Conservation (phyloP, 108 stramenopile genomes). For the Conticribra guillardii region DNA sequence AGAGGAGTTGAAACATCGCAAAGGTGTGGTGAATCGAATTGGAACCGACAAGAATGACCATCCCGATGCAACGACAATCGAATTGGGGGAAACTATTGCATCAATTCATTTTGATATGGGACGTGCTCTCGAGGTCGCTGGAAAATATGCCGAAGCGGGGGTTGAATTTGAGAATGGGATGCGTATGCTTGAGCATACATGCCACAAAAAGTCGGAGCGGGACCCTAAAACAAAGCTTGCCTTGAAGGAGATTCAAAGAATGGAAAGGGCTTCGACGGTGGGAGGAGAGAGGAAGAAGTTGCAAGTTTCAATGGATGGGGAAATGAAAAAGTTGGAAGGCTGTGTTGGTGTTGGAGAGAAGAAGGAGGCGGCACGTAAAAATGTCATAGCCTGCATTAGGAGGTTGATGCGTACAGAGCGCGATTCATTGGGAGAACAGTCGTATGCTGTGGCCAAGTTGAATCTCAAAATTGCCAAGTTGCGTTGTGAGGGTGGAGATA, state of each 20-base stretch:
- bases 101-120: conserved; percentile 36
- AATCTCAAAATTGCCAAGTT: conserved; percentile 40
- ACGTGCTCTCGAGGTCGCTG: conserved; percentile 25
- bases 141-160: conserved; percentile 28
- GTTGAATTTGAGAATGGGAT: conserved; percentile 30
- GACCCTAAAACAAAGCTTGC: conserved; percentile 16
- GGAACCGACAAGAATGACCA: background rate
- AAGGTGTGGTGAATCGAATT: conserved; percentile 22
- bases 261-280: conserved; percentile 24
- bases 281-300: conserved; percentile 14
- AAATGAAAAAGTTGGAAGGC: conserved; percentile 16
- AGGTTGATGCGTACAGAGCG: conserved; percentile 28
- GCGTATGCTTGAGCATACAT: conserved; percentile 24
- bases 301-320: conserved; percentile 6
- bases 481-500: conserved; percentile 32
- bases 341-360: conserved; percentile 1
- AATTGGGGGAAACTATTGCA: conserved; percentile 20
- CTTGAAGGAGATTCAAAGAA: conserved; percentile 18
- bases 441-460: conserved; percentile 43
- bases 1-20: conserved; percentile 32
- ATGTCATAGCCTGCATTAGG: conserved; percentile 24
- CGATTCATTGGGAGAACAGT: conserved; percentile 42
- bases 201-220: conserved; percentile 11
- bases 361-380: conserved; percentile 24
- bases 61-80: conserved; percentile 4